phyloP scores from a whole-genome alignment of 305 asterid genomes.

The Fraxinus platypoda region DNA sequence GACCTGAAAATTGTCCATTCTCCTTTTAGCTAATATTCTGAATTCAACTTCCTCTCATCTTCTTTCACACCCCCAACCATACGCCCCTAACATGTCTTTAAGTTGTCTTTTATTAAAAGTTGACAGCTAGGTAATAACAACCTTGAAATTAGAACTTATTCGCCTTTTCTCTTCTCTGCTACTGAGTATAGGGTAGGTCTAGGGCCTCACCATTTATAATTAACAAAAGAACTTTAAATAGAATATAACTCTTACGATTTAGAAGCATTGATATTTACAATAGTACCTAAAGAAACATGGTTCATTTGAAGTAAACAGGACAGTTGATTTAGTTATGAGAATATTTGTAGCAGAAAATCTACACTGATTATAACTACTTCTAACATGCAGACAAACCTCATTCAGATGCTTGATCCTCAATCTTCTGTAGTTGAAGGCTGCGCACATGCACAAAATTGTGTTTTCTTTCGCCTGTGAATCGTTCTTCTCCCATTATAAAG shows the following conservation, averaged over 20 bases:
- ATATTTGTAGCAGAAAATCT: not conserved
- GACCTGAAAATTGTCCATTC: not conserved
- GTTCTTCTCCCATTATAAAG: slow-evolving; percentile 55
- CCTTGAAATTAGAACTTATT: not conserved
- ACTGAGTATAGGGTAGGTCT: not conserved
- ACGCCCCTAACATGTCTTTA: not conserved
- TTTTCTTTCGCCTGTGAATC: slow-evolving; percentile 56
- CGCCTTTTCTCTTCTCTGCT: not conserved
- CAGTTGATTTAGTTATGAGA: not conserved
- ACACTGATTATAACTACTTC: slow-evolving; percentile 23
- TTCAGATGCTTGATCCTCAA: slow-evolving; percentile 27
- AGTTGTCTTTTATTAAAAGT: not conserved
- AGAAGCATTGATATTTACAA: not conserved
- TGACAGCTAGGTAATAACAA: not conserved
- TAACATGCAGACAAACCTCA: not conserved
- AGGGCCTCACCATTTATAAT: not conserved
- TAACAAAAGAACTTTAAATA: not conserved
- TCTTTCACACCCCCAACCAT: not conserved
- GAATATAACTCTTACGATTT: not conserved
- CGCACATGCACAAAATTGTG: slow-evolving; percentile 65
- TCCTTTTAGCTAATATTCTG: not conserved
- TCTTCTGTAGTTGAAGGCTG: slow-evolving; percentile 73
- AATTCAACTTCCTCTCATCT: not conserved
- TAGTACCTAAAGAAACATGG: slow-evolving; percentile 11
- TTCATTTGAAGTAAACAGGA: not conserved